These are phyloP conservation scores for Cryptococcus sp. DNA, from an alignment of 1,284 basidiomycete genomes.

Conservation along the genomic window DNA sequence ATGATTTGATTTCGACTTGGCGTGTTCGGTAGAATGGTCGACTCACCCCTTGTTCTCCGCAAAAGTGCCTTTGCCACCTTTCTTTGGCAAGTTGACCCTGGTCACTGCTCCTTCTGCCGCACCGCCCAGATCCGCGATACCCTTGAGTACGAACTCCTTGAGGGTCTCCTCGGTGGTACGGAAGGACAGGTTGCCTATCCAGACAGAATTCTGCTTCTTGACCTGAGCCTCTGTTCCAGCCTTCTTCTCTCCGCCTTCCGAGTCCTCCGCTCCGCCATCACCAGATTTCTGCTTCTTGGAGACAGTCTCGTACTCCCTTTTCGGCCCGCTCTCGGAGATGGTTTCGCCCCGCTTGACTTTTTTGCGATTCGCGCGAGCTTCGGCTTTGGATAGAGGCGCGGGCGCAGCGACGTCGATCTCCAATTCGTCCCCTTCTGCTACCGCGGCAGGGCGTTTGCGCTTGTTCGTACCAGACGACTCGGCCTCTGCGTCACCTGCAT, in stretches of 20 bases:
- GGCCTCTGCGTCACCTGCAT: constrained; percentile 12
- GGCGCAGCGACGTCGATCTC: constrained; percentile 51
- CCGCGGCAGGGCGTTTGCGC: constrained; percentile 28
- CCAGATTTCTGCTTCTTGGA: constrained; percentile 46
- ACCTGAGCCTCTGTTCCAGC: constrained; percentile 11
- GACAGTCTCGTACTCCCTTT: constrained; percentile 23
- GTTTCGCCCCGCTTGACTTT: constrained; percentile 39
- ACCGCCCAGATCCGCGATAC: constrained; percentile 54
- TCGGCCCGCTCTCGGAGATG: constrained; percentile 8
- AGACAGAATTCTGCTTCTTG: constrained; percentile 78
- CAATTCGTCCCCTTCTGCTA: constrained; percentile 37
- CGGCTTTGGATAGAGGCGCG: constrained; percentile 52
- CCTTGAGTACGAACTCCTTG: constrained; percentile 69
- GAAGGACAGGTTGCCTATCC: constrained; percentile 94
- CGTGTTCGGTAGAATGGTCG: background rate
- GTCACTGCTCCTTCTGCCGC: constrained; percentile 50
- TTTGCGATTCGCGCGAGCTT: constrained; percentile 49
- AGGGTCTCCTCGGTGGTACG: constrained; percentile 77
- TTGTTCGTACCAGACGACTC: constrained; percentile 17
- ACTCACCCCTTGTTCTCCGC: constrained; percentile 59
- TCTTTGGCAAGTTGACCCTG: constrained; percentile 59
- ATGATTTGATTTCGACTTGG: background rate
- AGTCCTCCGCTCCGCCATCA: constrained; percentile 63
- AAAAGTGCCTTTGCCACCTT: constrained; percentile 46
- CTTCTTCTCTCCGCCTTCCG: constrained; percentile 58